A percentile compares a stretch with the other conserved stretches of the same genome.
phyloP scores from a whole-genome alignment of 1,284 basidiomycete genomes.

The Cryptococcus amylolentus region DNA sequence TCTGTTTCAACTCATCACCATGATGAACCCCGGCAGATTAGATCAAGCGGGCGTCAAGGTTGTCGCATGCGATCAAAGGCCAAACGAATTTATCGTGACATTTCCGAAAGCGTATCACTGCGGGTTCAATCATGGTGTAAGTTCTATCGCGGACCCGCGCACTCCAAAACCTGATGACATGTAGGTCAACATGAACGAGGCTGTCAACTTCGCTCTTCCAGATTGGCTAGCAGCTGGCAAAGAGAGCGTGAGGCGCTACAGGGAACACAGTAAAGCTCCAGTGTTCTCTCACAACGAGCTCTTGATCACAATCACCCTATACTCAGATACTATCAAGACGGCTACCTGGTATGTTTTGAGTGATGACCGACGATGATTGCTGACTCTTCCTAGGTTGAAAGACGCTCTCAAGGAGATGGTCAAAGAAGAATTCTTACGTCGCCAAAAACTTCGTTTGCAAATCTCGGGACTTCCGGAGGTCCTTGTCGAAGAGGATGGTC shows the following conservation, averaged over 20 bases:
- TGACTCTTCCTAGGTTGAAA: constrained; percentile 61
- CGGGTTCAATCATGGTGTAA: constrained; percentile 94
- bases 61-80: constrained; percentile 90
- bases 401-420: constrained; percentile 85
- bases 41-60: constrained; percentile 88
- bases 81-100: constrained; percentile 96
- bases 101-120: constrained; percentile 98
- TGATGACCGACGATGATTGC: background rate
- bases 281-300: constrained; percentile 99
- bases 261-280: constrained; percentile 82
- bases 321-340: constrained; percentile 88
- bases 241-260: constrained; percentile 83
- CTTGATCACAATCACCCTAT: constrained; percentile 88
- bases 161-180: constrained; percentile 3
- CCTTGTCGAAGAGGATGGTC: constrained; percentile 72
- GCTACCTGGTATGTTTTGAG: constrained; percentile 71
- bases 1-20: constrained; percentile 93
- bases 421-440: constrained; percentile 70
- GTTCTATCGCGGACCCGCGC: constrained; percentile 36
- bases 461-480: constrained; percentile 61
- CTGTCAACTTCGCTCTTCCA: constrained; percentile 96
- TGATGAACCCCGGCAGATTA: constrained; percentile 92
- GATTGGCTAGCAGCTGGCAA: constrained; percentile 89
- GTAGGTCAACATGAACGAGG: constrained; percentile 96
- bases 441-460: constrained; percentile 56